A percentile compares a stretch with the other conserved stretches of the same genome.
Conservation (phyloP, 495 filamentous ascomycete species). For the Aspergillus sparsus region DNA sequence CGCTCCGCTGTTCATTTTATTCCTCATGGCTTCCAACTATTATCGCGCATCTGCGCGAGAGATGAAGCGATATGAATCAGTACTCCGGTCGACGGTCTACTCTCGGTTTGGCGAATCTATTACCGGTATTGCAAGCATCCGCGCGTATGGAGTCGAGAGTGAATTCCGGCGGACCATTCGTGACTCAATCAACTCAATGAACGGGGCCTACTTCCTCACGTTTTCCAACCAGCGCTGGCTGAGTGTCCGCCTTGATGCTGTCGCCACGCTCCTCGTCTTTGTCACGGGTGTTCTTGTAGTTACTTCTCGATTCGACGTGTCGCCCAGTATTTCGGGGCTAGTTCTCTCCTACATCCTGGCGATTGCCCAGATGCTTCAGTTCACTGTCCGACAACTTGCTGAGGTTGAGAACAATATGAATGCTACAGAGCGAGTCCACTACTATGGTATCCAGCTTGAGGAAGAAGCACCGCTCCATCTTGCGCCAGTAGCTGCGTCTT, state of each 20-base stretch:
- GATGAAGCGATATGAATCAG: constrained; percentile 89
- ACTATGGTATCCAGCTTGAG: constrained; percentile 85
- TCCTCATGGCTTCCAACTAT: constrained; percentile 81
- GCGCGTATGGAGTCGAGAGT: constrained; percentile 79
- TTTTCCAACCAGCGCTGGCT: constrained; percentile 95
- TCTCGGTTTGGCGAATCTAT: constrained; percentile 90
- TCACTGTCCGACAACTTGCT: constrained; percentile 89
- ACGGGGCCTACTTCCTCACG: constrained; percentile 90
- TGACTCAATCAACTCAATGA: constrained; percentile 81
- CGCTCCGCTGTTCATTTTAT: constrained; percentile 74
- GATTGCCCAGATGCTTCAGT: constrained; percentile 96
- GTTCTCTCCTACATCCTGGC: constrained; percentile 90
- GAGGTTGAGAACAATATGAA: constrained; percentile 99
- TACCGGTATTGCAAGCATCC: constrained; percentile 77
- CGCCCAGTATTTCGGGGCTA: constrained; percentile 80
- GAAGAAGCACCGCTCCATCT: constrained; percentile 83
- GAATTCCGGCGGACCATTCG: constrained; percentile 70
- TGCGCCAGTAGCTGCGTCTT: constrained; percentile 61
- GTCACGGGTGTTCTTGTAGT: constrained; percentile 88
- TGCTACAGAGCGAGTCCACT: constrained; percentile 87
- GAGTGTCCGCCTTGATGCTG: constrained; percentile 76
- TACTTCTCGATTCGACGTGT: constrained; percentile 85
- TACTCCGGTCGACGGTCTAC: constrained; percentile 83
- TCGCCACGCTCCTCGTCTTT: constrained; percentile 81
- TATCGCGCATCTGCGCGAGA: constrained; percentile 90